Evolutionary conservation across 106 monocot genomes (phyloP), one percentile per base, ranked within the genome.

Genomic region (Dendrobium officinale): DNA sequence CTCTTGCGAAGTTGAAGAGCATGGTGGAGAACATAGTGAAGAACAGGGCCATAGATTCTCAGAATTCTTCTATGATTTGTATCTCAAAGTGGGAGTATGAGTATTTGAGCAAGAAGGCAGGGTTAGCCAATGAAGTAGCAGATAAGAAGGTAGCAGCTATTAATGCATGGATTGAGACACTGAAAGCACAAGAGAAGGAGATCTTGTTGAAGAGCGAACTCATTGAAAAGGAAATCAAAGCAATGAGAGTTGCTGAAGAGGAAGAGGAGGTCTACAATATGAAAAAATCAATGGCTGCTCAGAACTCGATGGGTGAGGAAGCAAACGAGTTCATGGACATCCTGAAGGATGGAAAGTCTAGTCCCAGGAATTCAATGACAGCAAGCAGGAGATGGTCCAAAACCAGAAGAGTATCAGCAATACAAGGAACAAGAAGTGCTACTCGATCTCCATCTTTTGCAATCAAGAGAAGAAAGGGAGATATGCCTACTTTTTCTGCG

Each of bases 1-100:
- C 89, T 4, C 54, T 98, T 6, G 83, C 81, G 55, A 88, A 77
- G 77, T 72, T 98, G 80, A 90, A 80, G 75, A 72, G 4, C 17
- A 77, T 61, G 19, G 51, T 82, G 6, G 89, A 89, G 81, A 86
- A 82, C 72, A 82, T 79, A 10, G 80, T 85, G 75, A 79, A 68
- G 72, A 79, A 9, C 17, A 78, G 75, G 24, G 51, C 26, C 19
- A 82, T 86, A 77, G 84, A 78, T 75, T 79, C 86, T 18, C 45
- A 49, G 27, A 22, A 48, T 67, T 51, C 61, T 9, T 73, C 84
- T 8, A 74, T 75, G 6, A 80, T 96, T 54, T 86, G 85, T 2
- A 85, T 96, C 20, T 90, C 93, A 16, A 79, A 75, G 33, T 72
- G 79, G 40, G 96, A 96, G 80, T 87, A 96, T 51, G 89, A 96